Percentiles rank a stretch among this genome's conserved stretches.
These are phyloP conservation scores for Dactylellina sp. DNA, from an alignment of 2,329 filamentous ascomycete genomes.

Conservation along the genomic window DNA sequence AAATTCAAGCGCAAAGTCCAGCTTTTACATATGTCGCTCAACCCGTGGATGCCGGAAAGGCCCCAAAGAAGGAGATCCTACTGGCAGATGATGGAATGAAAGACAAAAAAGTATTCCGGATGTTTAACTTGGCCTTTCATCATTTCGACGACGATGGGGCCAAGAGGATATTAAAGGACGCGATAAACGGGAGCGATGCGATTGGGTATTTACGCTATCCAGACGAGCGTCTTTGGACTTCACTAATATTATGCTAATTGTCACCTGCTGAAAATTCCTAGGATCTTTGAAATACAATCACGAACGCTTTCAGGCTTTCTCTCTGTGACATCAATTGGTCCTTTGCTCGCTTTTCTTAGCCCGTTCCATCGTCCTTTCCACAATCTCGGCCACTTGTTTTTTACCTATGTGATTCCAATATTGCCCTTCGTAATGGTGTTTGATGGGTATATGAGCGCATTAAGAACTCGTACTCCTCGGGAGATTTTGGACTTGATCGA, in stretches of 20 bases:
- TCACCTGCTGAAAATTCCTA: conserved; percentile 57
- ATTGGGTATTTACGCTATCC: conserved; percentile 68
- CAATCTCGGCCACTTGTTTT: conserved; percentile 71
- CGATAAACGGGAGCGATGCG: conserved; percentile 73
- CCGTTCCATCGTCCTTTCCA: conserved; percentile 65
- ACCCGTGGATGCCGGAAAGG: conserved; percentile 74
- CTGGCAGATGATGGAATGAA: conserved; percentile 59
- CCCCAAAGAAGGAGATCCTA: conserved; percentile 67
- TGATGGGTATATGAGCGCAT: conserved; percentile 75
- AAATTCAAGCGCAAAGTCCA: conserved; percentile 67
- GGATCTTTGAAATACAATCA: conserved; percentile 80
- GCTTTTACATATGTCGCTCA: conserved; percentile 71
- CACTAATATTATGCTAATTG: neutral
- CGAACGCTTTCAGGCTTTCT: conserved; percentile 70
- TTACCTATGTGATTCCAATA: conserved; percentile 75
- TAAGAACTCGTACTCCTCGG: conserved; percentile 75
- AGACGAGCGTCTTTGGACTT: neutral
- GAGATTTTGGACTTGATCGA: conserved; percentile 74
- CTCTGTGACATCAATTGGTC: conserved; percentile 68
- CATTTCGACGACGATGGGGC: conserved; percentile 77
- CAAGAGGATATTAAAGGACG: conserved; percentile 72
- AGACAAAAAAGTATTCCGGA: conserved; percentile 71
- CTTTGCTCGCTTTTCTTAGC: conserved; percentile 68
- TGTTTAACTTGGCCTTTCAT: conserved; percentile 81
- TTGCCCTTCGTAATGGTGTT: conserved; percentile 76